Percentiles rank a stretch among this genome's conserved stretches.
Conservation (phyloP, 768 basidiomycete species). For the Psilocybe sp. region DNA sequence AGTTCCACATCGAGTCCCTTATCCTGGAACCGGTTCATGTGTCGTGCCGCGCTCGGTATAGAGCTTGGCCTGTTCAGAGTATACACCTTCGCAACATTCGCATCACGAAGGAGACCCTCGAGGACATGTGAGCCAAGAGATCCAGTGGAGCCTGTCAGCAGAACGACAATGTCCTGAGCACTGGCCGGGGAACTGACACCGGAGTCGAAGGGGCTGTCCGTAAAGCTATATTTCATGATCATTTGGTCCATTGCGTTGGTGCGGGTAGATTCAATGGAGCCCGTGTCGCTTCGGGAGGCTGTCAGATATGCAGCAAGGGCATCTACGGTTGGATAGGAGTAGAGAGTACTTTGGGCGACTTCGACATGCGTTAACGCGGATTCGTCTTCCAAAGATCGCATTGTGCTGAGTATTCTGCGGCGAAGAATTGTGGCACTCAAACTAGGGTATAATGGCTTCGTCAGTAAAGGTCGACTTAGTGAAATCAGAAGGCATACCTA, state of each 20-base stretch:
- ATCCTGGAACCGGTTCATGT: constrained; percentile 3
- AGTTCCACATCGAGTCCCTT: constrained; percentile 3
- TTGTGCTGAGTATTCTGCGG: constrained; percentile 29
- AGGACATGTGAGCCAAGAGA: constrained; percentile 32
- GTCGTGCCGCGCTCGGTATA: not conserved
- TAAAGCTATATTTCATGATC: constrained; percentile 6
- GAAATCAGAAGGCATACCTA: constrained; percentile 9
- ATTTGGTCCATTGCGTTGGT: not conserved
- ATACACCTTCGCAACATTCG: constrained; percentile 23
- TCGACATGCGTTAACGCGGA: constrained; percentile 17
- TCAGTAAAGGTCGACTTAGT: not conserved
- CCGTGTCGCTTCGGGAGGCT: too few species aligned
- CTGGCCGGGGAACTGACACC: not conserved
- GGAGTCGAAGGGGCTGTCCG: not conserved
- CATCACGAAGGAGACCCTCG: constrained; percentile 21
- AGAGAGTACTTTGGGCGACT: constrained; percentile 27
- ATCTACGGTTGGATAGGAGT: constrained; percentile 25
- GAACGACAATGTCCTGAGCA: constrained; percentile 11
- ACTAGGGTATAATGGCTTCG: constrained; percentile 3
- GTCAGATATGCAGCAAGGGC: constrained; percentile 11
- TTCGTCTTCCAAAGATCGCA: constrained; percentile 21
- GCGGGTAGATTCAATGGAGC: too few species aligned
- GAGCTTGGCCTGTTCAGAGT: constrained; percentile 28
- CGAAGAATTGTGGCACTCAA: constrained; percentile 27
- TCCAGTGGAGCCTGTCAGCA: constrained; percentile 37